Conservation (phyloP, 495 filamentous ascomycete species). For the Neurospora terricola region DNA sequence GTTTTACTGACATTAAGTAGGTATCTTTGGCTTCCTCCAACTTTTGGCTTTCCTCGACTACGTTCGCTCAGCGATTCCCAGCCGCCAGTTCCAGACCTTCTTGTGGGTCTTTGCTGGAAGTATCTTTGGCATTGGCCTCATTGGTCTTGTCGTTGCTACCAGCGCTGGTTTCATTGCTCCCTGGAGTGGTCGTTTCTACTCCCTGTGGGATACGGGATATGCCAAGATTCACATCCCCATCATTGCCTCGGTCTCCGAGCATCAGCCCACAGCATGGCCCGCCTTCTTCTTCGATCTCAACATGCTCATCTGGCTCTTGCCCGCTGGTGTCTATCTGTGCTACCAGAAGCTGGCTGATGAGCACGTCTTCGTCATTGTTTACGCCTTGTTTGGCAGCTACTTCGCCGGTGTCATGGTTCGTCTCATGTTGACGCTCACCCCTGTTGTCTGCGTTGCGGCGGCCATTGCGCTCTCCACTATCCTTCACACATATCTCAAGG, state of each 20-base stretch:
- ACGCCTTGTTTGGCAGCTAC: conserved; percentile 89
- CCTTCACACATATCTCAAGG: conserved; percentile 72
- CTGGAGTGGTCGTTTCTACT: conserved; percentile 99
- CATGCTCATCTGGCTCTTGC: conserved; percentile 98
- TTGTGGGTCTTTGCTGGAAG: conserved; percentile 69
- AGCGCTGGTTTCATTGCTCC: conserved; percentile 87
- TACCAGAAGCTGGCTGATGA: conserved; percentile 90
- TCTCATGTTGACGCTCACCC: conserved; percentile 94
- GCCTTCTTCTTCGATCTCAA: conserved; percentile 99
- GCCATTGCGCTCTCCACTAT: conserved; percentile 84
- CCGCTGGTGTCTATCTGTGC: conserved; percentile 96
- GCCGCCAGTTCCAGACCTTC: conserved; percentile 86
- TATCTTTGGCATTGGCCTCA: conserved; percentile 50
- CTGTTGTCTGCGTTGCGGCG: conserved; percentile 90
- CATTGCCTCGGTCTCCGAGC: conserved; percentile 97
- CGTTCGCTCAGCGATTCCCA: conserved; percentile 73
- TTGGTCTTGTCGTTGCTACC: conserved; percentile 68
- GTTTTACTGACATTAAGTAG: conserved; percentile 36
- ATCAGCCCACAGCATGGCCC: conserved; percentile 99
- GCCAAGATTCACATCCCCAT: conserved; percentile 99
- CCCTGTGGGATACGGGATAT: conserved; percentile 97
- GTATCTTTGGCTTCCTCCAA: conserved; percentile 93
- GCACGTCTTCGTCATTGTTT: conserved; percentile 97
- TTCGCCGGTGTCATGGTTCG: conserved; percentile 99
- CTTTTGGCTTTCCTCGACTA: conserved; percentile 91